Conservation (phyloP, 1,139 yeast genomes). For the Entelexis sorbosivorans region DNA sequence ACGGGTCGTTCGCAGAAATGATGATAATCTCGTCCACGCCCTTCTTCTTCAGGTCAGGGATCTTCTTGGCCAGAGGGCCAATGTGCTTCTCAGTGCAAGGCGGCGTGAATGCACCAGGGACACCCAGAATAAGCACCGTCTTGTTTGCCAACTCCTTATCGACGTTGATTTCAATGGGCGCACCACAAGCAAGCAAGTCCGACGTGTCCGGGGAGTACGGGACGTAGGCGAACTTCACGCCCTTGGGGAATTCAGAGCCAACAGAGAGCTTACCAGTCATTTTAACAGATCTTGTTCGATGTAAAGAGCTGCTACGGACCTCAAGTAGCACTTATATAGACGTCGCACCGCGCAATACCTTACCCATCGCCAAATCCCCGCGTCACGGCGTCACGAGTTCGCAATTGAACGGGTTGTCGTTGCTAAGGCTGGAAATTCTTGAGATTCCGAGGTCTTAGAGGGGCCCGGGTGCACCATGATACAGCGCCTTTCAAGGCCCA, state of each 20-base stretch:
- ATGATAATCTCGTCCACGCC: constrained; percentile 66
- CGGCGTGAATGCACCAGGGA: constrained; percentile 90
- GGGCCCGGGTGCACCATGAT: too few relatives aligned
- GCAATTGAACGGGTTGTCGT: background rate
- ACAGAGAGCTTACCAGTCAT: constrained; percentile 16
- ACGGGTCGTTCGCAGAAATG: constrained; percentile 71
- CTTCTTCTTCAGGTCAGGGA: constrained; percentile 42
- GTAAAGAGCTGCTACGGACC: too few relatives aligned
- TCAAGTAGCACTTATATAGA: background rate
- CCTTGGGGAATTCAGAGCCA: constrained; percentile 40
- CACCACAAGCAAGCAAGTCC: constrained; percentile 42
- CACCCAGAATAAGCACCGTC: constrained; percentile 61
- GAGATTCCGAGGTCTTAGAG: background rate
- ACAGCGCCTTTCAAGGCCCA: too few relatives aligned
- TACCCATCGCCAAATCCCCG: background rate
- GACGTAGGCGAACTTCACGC: constrained; percentile 44
- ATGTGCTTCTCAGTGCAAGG: constrained; percentile 74
- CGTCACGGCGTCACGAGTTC: background rate
- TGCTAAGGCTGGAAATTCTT: background rate
- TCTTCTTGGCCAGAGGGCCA: constrained; percentile 54
- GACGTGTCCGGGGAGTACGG: constrained; percentile 42
- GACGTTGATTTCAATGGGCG: constrained; percentile 44
- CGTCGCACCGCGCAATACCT: constrained; percentile 1
- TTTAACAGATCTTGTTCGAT: background rate
- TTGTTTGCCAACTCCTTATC: constrained; percentile 40